phyloP scores from a whole-genome alignment of 1,284 basidiomycete species.

The Cryptococcus amylolentus region DNA sequence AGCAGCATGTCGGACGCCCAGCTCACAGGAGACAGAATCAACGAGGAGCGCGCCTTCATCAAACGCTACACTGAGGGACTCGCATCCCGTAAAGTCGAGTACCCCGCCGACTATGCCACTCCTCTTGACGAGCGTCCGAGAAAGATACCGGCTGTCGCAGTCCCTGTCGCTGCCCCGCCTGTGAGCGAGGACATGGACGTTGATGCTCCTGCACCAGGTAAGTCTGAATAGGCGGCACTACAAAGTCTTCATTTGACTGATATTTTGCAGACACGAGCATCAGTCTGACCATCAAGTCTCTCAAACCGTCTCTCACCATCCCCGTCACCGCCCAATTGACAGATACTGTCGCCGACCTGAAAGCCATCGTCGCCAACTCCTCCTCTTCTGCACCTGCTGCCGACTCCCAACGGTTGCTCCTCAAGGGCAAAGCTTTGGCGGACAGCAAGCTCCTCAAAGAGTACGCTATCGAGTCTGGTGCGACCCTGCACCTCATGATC shows the following conservation, averaged over 20 bases:
- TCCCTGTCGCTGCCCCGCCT: constrained; percentile 32
- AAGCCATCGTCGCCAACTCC: constrained; percentile 61
- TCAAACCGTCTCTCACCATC: constrained; percentile 77
- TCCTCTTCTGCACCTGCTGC: constrained; percentile 61
- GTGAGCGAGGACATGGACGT: constrained; percentile 32
- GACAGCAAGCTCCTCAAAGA: constrained; percentile 83
- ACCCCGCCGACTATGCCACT: constrained; percentile 70
- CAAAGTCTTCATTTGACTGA: not conserved
- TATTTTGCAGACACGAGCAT: constrained; percentile 50
- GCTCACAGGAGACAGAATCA: constrained; percentile 53
- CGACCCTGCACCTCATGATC: constrained; percentile 75
- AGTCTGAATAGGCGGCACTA: constrained; percentile 1
- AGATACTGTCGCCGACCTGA: constrained; percentile 74
- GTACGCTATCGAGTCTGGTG: constrained; percentile 73
- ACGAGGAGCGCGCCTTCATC: constrained; percentile 65
- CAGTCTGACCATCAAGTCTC: constrained; percentile 75
- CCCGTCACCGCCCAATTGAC: constrained; percentile 64
- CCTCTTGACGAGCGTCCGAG: constrained; percentile 66
- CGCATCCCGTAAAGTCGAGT: constrained; percentile 64
- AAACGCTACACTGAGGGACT: constrained; percentile 68
- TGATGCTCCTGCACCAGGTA: constrained; percentile 26
- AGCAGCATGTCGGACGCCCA: constrained; percentile 25
- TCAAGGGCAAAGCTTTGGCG: constrained; percentile 86
- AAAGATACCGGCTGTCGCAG: constrained; percentile 68
- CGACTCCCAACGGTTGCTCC: constrained; percentile 73